Evolutionary conservation across 78 protist species (phyloP).

Genomic region (Capsaspora owczarzaki): DNA sequence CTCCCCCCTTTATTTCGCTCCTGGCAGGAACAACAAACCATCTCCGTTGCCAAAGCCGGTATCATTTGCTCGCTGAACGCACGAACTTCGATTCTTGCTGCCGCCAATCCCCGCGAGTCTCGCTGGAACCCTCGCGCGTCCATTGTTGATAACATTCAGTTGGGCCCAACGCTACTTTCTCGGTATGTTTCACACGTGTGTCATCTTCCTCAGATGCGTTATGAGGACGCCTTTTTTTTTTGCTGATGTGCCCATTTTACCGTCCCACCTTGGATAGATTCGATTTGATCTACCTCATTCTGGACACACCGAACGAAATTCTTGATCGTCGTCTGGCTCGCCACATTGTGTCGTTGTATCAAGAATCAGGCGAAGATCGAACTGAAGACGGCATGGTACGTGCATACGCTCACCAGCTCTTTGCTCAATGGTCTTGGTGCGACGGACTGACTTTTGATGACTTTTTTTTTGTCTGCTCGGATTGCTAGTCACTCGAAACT

Average conservation of each 20-base stretch:
- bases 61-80: slow-evolving; percentile 94
- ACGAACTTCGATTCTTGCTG: slow-evolving; percentile 95
- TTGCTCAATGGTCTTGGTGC: no score
- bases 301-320: slow-evolving; percentile 79
- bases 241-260: neutral
- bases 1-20: no score
- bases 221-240: neutral
- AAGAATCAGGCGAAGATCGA: neutral
- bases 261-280: slow-evolving; percentile 33
- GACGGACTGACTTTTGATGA: no score
- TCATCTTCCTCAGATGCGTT: no score
- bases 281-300: slow-evolving; percentile 89
- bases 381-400: no score
- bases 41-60: slow-evolving; percentile 99
- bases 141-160: slow-evolving; percentile 92
- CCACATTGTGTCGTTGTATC: slow-evolving; percentile 66
- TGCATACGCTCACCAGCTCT: no score
- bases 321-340: slow-evolving; percentile 80
- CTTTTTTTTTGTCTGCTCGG: no score
- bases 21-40: slow-evolving; percentile 97
- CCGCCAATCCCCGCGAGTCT: slow-evolving; percentile 95
- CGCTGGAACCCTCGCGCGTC: slow-evolving; percentile 78
- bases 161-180: slow-evolving; percentile 93
- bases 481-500: neutral
- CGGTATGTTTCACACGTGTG: slow-evolving; percentile 29